Base-by-base conservation (phyloP, 805 yeast genomes). In the Scheffersomyces ergatensis region DNA sequence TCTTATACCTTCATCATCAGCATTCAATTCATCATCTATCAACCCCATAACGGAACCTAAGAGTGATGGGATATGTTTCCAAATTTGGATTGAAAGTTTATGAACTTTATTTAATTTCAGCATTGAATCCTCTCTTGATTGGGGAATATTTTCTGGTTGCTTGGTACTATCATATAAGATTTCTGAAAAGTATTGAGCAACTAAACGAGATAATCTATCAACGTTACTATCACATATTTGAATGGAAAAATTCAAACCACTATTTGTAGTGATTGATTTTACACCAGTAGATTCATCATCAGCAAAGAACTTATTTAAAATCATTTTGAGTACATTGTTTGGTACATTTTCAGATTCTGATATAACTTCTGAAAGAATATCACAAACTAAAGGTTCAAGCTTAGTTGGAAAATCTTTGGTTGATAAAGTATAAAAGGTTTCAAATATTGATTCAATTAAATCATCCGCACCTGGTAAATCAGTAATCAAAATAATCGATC, bases 101-200 rank as follows among this genome's bases (percentile, higher is more conserved):
- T 89, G 95, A 3, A 86, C 67, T 52, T 82, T 83, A 9, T 67
- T 68, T 39, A 86, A 60, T 16, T 77, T 78, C 33, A 67, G 72
- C 36, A 63, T 46, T 3, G 64, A 55, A 20, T 45, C 46, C 3
- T 50, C 58, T 20, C 49, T 54, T 13, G 50, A 47, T 11, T 50
- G 57, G 11, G 24, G 21, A 53, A n/a, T 55, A 58, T 18, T 20
- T n/a, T 58, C 60, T 13, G 37, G 35, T 42, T 53, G 21, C 46
- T 57, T 48, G 5, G 63, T 51, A 13, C 72, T 70, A 30, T 79
- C 85, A 51, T 82, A 82, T 8, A 89, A 57, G 44, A 80, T 70
- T 51, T 89, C 96, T 0, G 95, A 82, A 47, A 88, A 85, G 49
- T 82, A 83, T 55, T 83, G 89, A 2, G 95, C 84, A 25, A 87